phyloP scores from a whole-genome alignment of 1,139 yeast genomes.

The Torulaspora globosa region DNA sequence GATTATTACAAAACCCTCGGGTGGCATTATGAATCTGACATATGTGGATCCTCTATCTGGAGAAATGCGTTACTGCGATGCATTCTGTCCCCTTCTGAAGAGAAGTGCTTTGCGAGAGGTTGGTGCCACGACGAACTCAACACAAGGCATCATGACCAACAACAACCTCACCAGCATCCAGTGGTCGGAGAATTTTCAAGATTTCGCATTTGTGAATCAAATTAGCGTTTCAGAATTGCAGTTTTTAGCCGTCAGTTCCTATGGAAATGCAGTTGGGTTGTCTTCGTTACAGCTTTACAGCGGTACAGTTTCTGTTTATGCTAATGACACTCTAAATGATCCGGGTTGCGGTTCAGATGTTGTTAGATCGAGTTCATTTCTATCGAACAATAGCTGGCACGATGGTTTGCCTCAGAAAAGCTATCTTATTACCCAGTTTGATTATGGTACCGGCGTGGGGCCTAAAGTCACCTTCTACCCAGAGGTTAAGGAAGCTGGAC shows the following conservation, averaged over 20 bases:
- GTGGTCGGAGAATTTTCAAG: constrained; percentile 57
- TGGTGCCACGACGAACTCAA: constrained; percentile 19
- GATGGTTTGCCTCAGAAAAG: constrained; percentile 30
- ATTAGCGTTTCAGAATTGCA: constrained; percentile 60
- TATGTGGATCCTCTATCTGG: constrained; percentile 72
- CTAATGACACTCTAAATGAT: constrained; percentile 68
- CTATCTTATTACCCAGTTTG: constrained; percentile 37
- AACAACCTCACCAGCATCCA: constrained; percentile 35
- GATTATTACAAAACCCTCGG: constrained; percentile 69
- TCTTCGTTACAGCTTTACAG: constrained; percentile 73
- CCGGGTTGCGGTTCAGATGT: constrained; percentile 50
- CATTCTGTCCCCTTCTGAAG: constrained; percentile 69
- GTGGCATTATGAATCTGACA: constrained; percentile 88
- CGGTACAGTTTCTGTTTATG: constrained; percentile 60
- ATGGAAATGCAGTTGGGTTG: constrained; percentile 65
- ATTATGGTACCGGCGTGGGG: constrained; percentile 30
- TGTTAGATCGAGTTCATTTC: constrained; percentile 38
- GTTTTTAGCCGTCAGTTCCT: constrained; percentile 64
- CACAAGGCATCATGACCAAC: constrained; percentile 19
- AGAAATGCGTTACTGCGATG: constrained; percentile 62
- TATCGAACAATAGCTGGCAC: constrained; percentile 36
- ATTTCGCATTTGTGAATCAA: constrained; percentile 72
- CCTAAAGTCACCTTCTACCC: constrained; percentile 59
- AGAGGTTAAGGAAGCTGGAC: constrained; percentile 67
- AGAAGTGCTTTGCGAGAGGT: constrained; percentile 31